Base-by-base conservation (phyloP, 305 asterid species). In the Nicotiana rustica region DNA sequence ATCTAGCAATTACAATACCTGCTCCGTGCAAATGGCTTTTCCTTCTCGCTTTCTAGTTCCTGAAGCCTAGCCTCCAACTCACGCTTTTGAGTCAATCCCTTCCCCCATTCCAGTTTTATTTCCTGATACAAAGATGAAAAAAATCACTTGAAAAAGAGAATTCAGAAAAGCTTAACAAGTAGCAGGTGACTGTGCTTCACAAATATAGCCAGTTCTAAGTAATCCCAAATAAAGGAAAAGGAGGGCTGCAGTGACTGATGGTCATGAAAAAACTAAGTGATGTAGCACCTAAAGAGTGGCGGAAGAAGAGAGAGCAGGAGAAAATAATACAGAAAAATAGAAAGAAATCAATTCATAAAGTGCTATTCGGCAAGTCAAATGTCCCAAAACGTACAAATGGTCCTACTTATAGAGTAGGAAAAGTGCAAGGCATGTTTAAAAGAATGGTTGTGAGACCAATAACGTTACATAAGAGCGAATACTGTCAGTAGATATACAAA, bases 21-120 rank as follows among this genome's bases (percentile, higher is more conserved):
- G 94, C 84, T 90, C 81, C 98, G 90, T 38, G 98, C 97, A 91
- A 95, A 95, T 25, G 98, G 99, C 86, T 90, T 93, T 18, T 92
- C 90, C 90, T 89, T 95, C 90, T 95, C 98, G 13, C 38, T 86
- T 86, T 93, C 97, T 33, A 92, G 55, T 86, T 93, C 98, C 85
- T 87, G 87, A 79, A 91, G 70, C 85, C 89, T 90, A 68, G 89
- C 93, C 86, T 95, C 97, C 87, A 93, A 92, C 90, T 95, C 98
- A 81, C 93, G 90, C 90, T 93, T 95, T 81, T 93, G 99, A 82
- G 94, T 95, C 90, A 95, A 84, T 57, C 99, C 98, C 82, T 94
- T 91, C 65, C 97, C 98, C 98, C 99, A 95, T 86, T 94, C 99
- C 88, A 95, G 80, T 84, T 93, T 93, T 86, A 94, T 86, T 91